These are phyloP conservation scores for Opeltia flavorubescens DNA, from an alignment of 495 filamentous ascomycete genomes.

Conservation along the genomic window DNA sequence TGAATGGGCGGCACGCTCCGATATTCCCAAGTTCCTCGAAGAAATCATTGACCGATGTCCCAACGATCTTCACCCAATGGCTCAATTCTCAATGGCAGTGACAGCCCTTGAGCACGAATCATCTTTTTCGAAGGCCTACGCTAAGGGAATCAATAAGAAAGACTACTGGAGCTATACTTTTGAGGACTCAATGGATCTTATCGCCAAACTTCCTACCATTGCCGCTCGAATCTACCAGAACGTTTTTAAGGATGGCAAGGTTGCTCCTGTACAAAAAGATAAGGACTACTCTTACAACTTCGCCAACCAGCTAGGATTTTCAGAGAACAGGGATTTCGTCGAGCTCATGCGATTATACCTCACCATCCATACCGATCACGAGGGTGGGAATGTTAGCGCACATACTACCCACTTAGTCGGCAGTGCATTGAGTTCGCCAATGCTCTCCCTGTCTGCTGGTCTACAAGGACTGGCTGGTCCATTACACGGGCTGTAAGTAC, in stretches of 20 bases:
- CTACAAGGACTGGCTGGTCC: slow-evolving; percentile 95
- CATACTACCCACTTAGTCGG: slow-evolving; percentile 98
- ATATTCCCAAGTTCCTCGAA: slow-evolving; percentile 91
- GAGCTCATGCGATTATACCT: slow-evolving; percentile 97
- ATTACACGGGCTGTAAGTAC: slow-evolving; percentile 71
- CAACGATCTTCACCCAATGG: slow-evolving; percentile 97
- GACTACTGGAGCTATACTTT: slow-evolving; percentile 99
- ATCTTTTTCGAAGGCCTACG: slow-evolving; percentile 92
- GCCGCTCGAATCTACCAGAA: slow-evolving; percentile 98
- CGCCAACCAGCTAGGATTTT: slow-evolving; percentile 95
- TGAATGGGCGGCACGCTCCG: slow-evolving; percentile 95
- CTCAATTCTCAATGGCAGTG: slow-evolving; percentile 95
- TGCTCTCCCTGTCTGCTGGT: slow-evolving; percentile 90
- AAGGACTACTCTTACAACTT: slow-evolving; percentile 98
- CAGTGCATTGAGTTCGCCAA: slow-evolving; percentile 89
- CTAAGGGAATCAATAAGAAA: slow-evolving; percentile 95
- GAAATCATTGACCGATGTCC: slow-evolving; percentile 99
- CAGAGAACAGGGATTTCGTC: slow-evolving; percentile 89
- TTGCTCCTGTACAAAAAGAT: slow-evolving; percentile 85
- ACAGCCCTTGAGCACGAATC: slow-evolving; percentile 97
- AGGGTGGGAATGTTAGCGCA: slow-evolving; percentile 95
- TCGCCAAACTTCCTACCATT: slow-evolving; percentile 98
- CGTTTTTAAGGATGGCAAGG: slow-evolving; percentile 98
- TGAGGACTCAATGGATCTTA: slow-evolving; percentile 99
- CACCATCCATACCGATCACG: slow-evolving; percentile 98